phyloP scores from a whole-genome alignment of 164 flowering plant species.

The Macadamia tetraphylla region DNA sequence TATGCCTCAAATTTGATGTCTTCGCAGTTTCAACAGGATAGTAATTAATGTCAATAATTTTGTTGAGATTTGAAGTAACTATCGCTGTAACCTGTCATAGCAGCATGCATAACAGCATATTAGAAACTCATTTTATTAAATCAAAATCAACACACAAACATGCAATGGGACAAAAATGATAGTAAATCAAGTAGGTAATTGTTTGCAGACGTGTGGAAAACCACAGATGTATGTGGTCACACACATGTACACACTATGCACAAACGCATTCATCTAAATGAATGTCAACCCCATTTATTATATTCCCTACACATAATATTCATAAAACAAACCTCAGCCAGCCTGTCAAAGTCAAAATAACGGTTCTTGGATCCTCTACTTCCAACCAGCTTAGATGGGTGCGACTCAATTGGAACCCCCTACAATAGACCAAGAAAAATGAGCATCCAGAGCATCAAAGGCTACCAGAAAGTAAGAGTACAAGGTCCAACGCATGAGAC shows the following conservation, averaged over 20 bases:
- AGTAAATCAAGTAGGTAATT: background rate
- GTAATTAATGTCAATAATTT: constrained; percentile 69
- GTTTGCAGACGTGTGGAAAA: background rate
- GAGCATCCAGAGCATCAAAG: background rate
- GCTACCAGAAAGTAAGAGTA: background rate
- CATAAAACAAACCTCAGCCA: constrained; percentile 44
- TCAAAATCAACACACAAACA: background rate
- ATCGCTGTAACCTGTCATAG: constrained; percentile 25
- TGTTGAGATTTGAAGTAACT: constrained; percentile 63
- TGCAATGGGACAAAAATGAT: background rate
- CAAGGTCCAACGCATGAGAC: background rate
- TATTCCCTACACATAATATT: too few species aligned
- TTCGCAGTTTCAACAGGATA: constrained; percentile 78
- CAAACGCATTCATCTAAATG: too few species aligned
- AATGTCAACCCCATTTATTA: too few species aligned
- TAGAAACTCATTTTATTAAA: background rate
- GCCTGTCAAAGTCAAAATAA: constrained; percentile 71
- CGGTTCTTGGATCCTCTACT: constrained; percentile 56
- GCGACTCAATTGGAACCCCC: constrained; percentile 61
- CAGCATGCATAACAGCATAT: background rate
- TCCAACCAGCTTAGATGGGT: constrained; percentile 68
- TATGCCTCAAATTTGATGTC: constrained; percentile 54
- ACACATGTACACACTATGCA: too few species aligned
- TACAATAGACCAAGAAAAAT: constrained; percentile 5
- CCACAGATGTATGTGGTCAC: background rate